Percentiles rank a stretch among this genome's conserved stretches.
Conservation (phyloP, 2,329 filamentous ascomycete species). For the Anthostomella pinea region DNA sequence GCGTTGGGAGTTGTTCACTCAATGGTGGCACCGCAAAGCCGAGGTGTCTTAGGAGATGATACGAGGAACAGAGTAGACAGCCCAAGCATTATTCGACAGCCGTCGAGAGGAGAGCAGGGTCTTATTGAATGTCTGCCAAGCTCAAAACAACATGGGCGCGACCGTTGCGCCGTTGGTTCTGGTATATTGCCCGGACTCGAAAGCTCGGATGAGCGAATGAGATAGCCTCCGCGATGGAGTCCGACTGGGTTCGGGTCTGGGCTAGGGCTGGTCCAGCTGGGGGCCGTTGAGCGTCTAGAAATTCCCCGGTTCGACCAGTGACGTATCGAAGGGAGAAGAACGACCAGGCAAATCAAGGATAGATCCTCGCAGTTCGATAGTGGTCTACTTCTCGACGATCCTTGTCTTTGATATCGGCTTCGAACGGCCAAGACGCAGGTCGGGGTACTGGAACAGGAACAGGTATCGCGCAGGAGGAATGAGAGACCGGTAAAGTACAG, state of each 20-base stretch:
- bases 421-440: slow-evolving; percentile 4
- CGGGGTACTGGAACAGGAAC: slow-evolving; percentile 7
- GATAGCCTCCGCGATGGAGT: too few species aligned
- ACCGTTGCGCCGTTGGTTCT: neutral
- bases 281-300: neutral
- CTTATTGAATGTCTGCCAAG: slow-evolving; percentile 1
- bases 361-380: slow-evolving; percentile 7
- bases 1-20: neutral
- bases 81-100: slow-evolving; percentile 12
- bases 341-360: slow-evolving; percentile 3
- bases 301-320: slow-evolving; percentile 4
- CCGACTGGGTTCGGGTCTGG: too few species aligned
- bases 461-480: slow-evolving; percentile 7
- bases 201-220: slow-evolving; percentile 2
- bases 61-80: slow-evolving; percentile 1
- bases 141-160: neutral
- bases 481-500: slow-evolving; percentile 6
- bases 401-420: slow-evolving; percentile 10
- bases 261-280: neutral
- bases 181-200: neutral
- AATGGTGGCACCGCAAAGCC: too few species aligned
- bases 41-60: too few species aligned
- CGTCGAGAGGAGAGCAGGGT: slow-evolving; percentile 1
- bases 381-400: slow-evolving; percentile 7
- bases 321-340: slow-evolving; percentile 7